Evolutionary conservation across 306 rosid species (phyloP).

Genomic region (Begonia peltatifolia): DNA sequence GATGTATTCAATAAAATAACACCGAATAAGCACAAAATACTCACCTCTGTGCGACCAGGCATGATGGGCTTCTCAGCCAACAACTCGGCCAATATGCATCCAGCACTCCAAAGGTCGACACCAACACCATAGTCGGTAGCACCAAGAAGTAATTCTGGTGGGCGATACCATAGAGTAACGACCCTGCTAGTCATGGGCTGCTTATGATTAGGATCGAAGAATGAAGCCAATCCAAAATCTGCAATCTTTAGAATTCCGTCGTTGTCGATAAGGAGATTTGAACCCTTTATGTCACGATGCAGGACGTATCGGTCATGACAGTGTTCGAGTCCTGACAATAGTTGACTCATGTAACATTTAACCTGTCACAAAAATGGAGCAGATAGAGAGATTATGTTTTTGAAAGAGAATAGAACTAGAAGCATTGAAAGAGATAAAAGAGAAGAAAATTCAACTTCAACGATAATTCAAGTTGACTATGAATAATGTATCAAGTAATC

Average conservation of each 20-base stretch:
- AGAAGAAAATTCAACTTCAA: too few relatives aligned
- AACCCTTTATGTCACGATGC: slow-evolving; percentile 88
- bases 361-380: slow-evolving; percentile 26
- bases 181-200: slow-evolving; percentile 94
- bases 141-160: slow-evolving; percentile 87
- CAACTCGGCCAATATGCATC: slow-evolving; percentile 83
- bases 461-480: too few relatives aligned
- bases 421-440: too few relatives aligned
- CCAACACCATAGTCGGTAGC: slow-evolving; percentile 88
- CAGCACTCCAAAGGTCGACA: slow-evolving; percentile 93
- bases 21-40: background rate
- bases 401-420: too few relatives aligned
- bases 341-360: slow-evolving; percentile 77
- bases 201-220: slow-evolving; percentile 71
- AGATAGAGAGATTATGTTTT: too few relatives aligned
- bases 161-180: slow-evolving; percentile 83
- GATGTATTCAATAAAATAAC: background rate
- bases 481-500: too few relatives aligned
- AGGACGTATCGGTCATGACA: slow-evolving; percentile 66
- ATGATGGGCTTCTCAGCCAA: slow-evolving; percentile 86
- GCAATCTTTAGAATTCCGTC: slow-evolving; percentile 80
- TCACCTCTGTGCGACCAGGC: slow-evolving; percentile 91
- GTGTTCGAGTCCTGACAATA: slow-evolving; percentile 76
- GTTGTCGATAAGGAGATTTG: slow-evolving; percentile 72
- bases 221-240: slow-evolving; percentile 86